Base-by-base conservation (phyloP, 2,329 filamentous ascomycete genomes). In the Xylaria polymorpha region DNA sequence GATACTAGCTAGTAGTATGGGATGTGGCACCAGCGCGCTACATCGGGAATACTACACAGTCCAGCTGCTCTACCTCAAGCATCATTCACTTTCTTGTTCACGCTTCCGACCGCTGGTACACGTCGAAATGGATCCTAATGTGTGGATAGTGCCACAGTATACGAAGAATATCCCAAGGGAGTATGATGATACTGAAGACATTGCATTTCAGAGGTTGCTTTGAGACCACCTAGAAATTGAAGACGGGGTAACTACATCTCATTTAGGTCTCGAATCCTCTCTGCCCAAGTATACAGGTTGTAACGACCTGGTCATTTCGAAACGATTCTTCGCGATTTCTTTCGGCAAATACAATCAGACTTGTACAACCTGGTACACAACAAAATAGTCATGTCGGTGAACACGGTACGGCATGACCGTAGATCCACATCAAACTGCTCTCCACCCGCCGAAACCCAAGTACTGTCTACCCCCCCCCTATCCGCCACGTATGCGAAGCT, bases 201-300 rank as follows among this genome's bases (percentile, higher is more conserved):
- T 44, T 51, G 39, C 4, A 50, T 66, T 63, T 59, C 39, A 25
- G 51, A 51, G 46, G 35, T 61, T 68, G 12, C 8, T 37, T 39
- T 55, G 10, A 35, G 3, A 50, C 15, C 32, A 62, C 58, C 53
- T 55, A 44, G 25, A 61, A 46, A n/a, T 44, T 35, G 22, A 58
- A 35, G n/a, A 51, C 18, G 29, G 62, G 46, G 60, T 55, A 56
- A 59, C 58, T 55, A 50, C 41, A 22, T 57, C 32, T 35, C 61
- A n/a, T 41, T 53, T 10, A 15, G 35, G 15, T 35, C 32, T 53
- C 14, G 10, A 18, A 50, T 50, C 15, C 50, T n/a, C 50, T 35
- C 58, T 57, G 22, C 37, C 29, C 18, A 20, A 41, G 15, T 29
- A 60, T 39, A 61, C 37, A 48, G 8, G 25, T 50, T 22, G 18